These are phyloP conservation scores for Cornus kousa DNA, from an alignment of 148 eudicot genomes.

Conservation along the genomic window DNA sequence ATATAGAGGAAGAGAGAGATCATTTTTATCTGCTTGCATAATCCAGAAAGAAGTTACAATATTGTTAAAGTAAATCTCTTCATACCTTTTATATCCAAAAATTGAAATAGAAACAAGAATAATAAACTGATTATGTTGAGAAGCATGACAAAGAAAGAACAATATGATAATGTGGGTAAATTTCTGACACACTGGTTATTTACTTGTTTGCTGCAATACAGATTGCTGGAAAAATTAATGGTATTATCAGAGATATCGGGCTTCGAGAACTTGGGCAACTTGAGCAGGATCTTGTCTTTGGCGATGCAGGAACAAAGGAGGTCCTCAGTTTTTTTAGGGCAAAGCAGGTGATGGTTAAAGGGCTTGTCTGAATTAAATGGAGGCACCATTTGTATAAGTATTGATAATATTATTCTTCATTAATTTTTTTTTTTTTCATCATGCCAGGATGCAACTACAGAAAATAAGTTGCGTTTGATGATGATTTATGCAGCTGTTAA, in stretches of 20 bases:
- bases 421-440: not conserved
- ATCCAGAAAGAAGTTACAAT: not conserved
- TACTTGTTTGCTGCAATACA: slow-evolving; percentile 20
- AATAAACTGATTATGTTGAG: not conserved
- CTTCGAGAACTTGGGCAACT: slow-evolving; percentile 95
- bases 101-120: not conserved
- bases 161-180: not conserved
- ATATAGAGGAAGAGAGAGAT: too few relatives aligned
- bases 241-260: slow-evolving; percentile 64
- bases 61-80: not conserved
- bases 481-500: slow-evolving; percentile 83
- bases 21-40: not conserved
- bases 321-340: slow-evolving; percentile 69
- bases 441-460: slow-evolving; percentile 54
- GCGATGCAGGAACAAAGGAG: slow-evolving; percentile 96
- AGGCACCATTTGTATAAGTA: not conserved
- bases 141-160: not conserved
- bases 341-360: slow-evolving; percentile 47
- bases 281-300: slow-evolving; percentile 99
- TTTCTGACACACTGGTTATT: not conserved
- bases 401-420: not conserved
- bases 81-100: not conserved
- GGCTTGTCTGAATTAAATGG: not conserved
- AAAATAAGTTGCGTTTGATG: slow-evolving; percentile 81
- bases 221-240: slow-evolving; percentile 94